These are phyloP conservation scores for Suillus hirtellus DNA, from an alignment of 768 basidiomycete genomes.

Conservation along the genomic window DNA sequence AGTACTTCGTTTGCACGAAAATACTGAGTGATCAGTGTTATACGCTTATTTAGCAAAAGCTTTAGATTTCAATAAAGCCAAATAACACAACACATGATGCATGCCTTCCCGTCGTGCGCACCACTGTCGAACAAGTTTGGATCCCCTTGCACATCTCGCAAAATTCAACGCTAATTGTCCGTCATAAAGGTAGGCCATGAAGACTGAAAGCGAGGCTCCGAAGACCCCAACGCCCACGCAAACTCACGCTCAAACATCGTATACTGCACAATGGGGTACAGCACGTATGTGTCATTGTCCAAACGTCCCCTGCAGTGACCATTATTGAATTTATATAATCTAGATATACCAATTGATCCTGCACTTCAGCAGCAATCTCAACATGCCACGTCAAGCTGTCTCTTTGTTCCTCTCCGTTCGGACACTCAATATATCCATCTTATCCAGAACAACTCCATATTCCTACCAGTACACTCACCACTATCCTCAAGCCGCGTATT, in stretches of 20 bases:
- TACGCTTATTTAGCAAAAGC: conserved; percentile 16
- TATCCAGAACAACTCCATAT: conserved; percentile 47
- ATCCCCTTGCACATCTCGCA: not conserved
- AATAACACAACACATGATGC: conserved; percentile 15
- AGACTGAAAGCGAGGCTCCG: conserved; percentile 41
- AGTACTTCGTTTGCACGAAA: not conserved
- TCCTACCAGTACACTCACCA: conserved; percentile 44
- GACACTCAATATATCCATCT: conserved; percentile 13
- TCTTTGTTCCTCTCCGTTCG: conserved; percentile 4
- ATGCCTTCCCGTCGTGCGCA: not conserved
- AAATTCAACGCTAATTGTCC: not conserved
- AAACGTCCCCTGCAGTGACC: conserved; percentile 3
- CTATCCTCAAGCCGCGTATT: conserved; percentile 37
- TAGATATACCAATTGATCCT: conserved; percentile 68
- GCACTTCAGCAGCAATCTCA: conserved; percentile 63
- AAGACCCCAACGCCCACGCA: conserved; percentile 35
- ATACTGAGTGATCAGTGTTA: not conserved
- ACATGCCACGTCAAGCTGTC: conserved; percentile 41
- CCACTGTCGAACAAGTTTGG: not conserved
- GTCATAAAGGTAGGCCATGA: conserved; percentile 33
- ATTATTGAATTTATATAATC: conserved; percentile 10
- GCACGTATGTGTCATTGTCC: conserved; percentile 31
- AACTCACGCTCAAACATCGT: conserved; percentile 31
- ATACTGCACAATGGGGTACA: conserved; percentile 42
- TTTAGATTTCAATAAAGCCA: conserved; percentile 25